Percentiles rank a stretch among this genome's conserved stretches.
Evolutionary conservation across 108 stramenopile genomes (phyloP).

Genomic region (Cylindrotheca fusiformis): DNA sequence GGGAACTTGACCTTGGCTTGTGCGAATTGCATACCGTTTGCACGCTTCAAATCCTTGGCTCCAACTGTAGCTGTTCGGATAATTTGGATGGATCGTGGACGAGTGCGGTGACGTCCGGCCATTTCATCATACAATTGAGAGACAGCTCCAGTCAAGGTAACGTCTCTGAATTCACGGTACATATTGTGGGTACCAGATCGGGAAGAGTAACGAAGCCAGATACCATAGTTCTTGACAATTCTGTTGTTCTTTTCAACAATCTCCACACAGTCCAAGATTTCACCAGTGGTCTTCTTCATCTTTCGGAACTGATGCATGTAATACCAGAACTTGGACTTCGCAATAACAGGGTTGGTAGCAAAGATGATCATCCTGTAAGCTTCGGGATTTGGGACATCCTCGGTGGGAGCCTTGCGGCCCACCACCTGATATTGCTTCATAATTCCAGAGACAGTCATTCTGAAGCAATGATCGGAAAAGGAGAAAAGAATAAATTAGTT

Average conservation of each 20-base stretch:
- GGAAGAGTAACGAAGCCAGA: constrained; percentile 99
- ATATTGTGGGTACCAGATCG: constrained; percentile 99
- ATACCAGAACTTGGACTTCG: constrained; percentile 99
- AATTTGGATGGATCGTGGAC: constrained; percentile 98
- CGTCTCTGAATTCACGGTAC: constrained; percentile 99
- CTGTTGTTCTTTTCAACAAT: constrained; percentile 94
- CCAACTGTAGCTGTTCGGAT: constrained; percentile 92
- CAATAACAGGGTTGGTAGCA: constrained; percentile 93
- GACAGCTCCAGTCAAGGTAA: constrained; percentile 94
- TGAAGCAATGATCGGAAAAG: constrained; percentile 7
- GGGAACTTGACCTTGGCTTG: constrained; percentile 96
- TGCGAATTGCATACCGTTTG: constrained; percentile 90
- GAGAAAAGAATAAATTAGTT: not conserved
- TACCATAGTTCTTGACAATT: constrained; percentile 99
- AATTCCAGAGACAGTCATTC: constrained; percentile 86
- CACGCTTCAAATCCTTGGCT: constrained; percentile 90
- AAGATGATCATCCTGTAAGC: constrained; percentile 99
- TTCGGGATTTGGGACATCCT: constrained; percentile 95
- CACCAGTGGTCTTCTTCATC: constrained; percentile 99
- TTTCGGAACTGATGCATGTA: constrained; percentile 99
- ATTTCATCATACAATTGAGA: constrained; percentile 99
- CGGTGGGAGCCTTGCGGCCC: constrained; percentile 97
- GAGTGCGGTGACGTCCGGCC: constrained; percentile 99
- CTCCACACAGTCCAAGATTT: constrained; percentile 97
- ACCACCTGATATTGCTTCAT: constrained; percentile 99